phyloP scores from a whole-genome alignment of 2,329 filamentous ascomycete genomes.

The Penicillium sp. region DNA sequence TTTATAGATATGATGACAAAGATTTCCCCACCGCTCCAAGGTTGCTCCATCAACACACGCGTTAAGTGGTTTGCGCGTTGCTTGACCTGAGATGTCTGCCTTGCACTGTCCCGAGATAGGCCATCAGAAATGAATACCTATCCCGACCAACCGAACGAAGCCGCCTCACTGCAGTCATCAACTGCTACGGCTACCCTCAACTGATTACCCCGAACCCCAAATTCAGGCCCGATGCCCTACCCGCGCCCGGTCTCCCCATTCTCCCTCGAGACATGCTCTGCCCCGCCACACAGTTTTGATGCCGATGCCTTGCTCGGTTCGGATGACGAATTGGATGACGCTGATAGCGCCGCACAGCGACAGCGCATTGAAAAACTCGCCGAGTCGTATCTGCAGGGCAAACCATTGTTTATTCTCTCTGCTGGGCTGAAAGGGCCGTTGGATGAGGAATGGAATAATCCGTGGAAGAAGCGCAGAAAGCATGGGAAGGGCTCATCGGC shows the following conservation, averaged over 20 bases:
- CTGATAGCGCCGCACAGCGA: conserved; percentile 38
- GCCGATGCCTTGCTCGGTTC: conserved; percentile 35
- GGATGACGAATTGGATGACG: conserved; percentile 42
- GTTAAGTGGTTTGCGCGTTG: conserved; percentile 14
- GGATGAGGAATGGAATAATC: conserved; percentile 48
- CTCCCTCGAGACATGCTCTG: conserved; percentile 37
- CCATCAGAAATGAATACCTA: conserved; percentile 16
- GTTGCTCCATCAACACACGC: conserved; percentile 4
- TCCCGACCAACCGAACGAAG: not conserved
- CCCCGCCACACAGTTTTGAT: conserved; percentile 28
- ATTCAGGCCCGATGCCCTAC: conserved; percentile 33
- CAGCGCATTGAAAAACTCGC: conserved; percentile 46
- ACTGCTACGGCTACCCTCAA: conserved; percentile 19
- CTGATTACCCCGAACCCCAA: conserved; percentile 1
- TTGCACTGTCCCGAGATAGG: not conserved
- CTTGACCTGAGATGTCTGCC: not conserved
- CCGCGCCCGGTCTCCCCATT: conserved; percentile 36
- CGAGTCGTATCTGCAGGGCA: conserved; percentile 45
- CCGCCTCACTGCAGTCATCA: conserved; percentile 24
- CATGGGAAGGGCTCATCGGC: not conserved
- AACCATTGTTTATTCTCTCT: conserved; percentile 47
- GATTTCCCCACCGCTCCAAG: conserved; percentile 5
- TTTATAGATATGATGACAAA: conserved; percentile 8
- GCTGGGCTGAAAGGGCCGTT: conserved; percentile 50
- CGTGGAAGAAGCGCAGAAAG: conserved; percentile 41